Percentiles rank a stretch among this genome's conserved stretches.
Conservation (phyloP, 106 monocot species). For the Allium fistulosum region DNA sequence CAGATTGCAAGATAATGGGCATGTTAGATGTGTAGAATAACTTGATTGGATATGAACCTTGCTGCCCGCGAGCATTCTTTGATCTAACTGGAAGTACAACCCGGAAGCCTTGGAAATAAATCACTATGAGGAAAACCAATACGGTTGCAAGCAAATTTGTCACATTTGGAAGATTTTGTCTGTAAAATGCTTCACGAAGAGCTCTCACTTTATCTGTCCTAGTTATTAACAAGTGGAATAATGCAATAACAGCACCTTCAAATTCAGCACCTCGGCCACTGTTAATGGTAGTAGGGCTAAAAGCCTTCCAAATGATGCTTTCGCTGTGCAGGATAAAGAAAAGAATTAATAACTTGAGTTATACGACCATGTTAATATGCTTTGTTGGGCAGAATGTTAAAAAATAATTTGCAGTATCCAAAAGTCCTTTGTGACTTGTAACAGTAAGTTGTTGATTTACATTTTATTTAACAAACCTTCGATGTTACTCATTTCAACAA, state of each 20-base stretch:
- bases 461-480: no score
- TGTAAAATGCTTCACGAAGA: conserved; percentile 18
- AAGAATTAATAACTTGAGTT: neutral
- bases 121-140: conserved; percentile 31
- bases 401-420: neutral
- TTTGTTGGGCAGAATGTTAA: neutral
- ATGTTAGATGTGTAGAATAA: conserved; percentile 36
- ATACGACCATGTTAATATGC: no score
- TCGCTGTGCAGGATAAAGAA: conserved; percentile 14
- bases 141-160: conserved; percentile 32
- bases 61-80: conserved; percentile 28
- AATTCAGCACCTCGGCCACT: conserved; percentile 32
- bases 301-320: conserved; percentile 35
- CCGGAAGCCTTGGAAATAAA: conserved; percentile 36
- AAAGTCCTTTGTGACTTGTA: no score
- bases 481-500: no score
- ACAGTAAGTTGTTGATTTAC: no score
- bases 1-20: conserved; percentile 37
- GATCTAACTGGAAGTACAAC: conserved; percentile 38
- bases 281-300: conserved; percentile 29
- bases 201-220: conserved; percentile 29
- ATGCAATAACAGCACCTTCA: conserved; percentile 40
- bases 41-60: conserved; percentile 27
- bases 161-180: conserved; percentile 39
- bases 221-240: conserved; percentile 34